phyloP scores from a whole-genome alignment of 768 basidiomycete species.

The Dentipellis fragilis region DNA sequence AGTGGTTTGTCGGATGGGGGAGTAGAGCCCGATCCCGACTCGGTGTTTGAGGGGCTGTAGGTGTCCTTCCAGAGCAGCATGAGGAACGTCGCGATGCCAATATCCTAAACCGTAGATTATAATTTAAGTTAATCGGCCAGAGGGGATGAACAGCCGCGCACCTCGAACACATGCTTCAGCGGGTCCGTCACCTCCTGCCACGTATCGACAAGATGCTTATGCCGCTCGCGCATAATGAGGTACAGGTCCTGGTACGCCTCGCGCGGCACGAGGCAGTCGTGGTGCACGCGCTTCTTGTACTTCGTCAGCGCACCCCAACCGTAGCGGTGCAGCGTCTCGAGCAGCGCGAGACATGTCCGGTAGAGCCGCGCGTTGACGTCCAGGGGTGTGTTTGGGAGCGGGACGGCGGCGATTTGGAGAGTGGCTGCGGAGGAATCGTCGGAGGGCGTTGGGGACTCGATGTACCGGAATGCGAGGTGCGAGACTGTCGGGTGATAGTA shows the following conservation, averaged over 20 bases:
- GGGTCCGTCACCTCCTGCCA: conserved; percentile 86
- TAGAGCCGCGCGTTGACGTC: conserved; percentile 59
- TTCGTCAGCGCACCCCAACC: conserved; percentile 76
- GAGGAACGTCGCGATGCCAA: conserved; percentile 88
- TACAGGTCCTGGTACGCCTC: conserved; percentile 88
- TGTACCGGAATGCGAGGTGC: conserved; percentile 75
- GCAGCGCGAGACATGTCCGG: conserved; percentile 69
- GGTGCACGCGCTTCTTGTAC: conserved; percentile 79
- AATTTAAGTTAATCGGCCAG: neutral
- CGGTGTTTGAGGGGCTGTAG: conserved; percentile 24
- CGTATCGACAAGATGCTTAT: conserved; percentile 62
- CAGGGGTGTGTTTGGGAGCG: conserved; percentile 33
- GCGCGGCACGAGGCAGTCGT: conserved; percentile 69
- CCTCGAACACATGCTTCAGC: conserved; percentile 85
- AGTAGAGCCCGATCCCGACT: neutral
- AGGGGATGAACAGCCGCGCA: conserved; percentile 18
- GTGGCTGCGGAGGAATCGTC: conserved; percentile 10
- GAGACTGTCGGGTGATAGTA: conserved; percentile 85
- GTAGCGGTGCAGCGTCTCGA: conserved; percentile 80
- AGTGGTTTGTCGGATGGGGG: neutral
- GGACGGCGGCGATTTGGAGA: conserved; percentile 51
- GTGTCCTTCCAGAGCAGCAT: conserved; percentile 85
- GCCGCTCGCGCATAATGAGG: conserved; percentile 73
- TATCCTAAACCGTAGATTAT: conserved; percentile 64
- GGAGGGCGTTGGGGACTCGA: conserved; percentile 24